Percentiles rank a stretch among this genome's conserved stretches.
phyloP scores from a whole-genome alignment of 768 basidiomycete species.

The Boletus rubescentipes region DNA sequence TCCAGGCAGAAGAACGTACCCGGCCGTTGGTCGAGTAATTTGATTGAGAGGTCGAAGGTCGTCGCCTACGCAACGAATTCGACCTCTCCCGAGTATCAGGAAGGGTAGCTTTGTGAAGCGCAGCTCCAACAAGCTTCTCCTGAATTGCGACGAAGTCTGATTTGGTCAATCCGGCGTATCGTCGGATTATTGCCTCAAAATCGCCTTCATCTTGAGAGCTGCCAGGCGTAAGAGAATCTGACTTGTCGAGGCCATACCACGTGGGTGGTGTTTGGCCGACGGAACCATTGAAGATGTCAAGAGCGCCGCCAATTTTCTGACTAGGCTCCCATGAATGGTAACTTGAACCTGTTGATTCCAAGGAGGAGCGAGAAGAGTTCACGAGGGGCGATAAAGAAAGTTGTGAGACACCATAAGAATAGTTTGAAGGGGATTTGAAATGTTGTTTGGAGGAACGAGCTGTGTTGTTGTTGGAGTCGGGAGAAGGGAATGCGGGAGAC shows the following conservation, averaged over 20 bases:
- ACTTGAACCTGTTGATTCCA: conserved; percentile 81
- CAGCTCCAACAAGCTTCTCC: conserved; percentile 68
- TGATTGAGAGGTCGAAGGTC: conserved; percentile 83
- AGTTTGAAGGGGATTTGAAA: conserved; percentile 47
- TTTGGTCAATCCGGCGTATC: conserved; percentile 67
- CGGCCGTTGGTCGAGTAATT: conserved; percentile 63
- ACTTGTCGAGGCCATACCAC: conserved; percentile 68
- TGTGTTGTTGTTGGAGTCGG: conserved; percentile 39
- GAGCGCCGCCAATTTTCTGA: conserved; percentile 50
- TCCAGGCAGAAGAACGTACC: conserved; percentile 28
- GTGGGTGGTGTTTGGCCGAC: conserved; percentile 47
- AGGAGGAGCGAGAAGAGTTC: conserved; percentile 76
- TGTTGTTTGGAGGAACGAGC: conserved; percentile 56
- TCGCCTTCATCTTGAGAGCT: conserved; percentile 56
- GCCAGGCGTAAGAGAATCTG: conserved; percentile 46
- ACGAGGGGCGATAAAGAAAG: conserved; percentile 68
- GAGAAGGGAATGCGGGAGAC: conserved; percentile 40
- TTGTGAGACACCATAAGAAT: conserved; percentile 50
- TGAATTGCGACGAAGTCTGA: conserved; percentile 72
- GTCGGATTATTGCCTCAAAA: conserved; percentile 64
- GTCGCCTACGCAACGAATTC: conserved; percentile 69
- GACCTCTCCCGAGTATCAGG: conserved; percentile 61
- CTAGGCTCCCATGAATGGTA: conserved; percentile 78
- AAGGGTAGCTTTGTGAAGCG: conserved; percentile 52
- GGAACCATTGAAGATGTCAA: conserved; percentile 52